A percentile compares a stretch with the other conserved stretches of the same genome.
Evolutionary conservation across 257 asterid species (phyloP).

Genomic region (Hygrophila difformis): DNA sequence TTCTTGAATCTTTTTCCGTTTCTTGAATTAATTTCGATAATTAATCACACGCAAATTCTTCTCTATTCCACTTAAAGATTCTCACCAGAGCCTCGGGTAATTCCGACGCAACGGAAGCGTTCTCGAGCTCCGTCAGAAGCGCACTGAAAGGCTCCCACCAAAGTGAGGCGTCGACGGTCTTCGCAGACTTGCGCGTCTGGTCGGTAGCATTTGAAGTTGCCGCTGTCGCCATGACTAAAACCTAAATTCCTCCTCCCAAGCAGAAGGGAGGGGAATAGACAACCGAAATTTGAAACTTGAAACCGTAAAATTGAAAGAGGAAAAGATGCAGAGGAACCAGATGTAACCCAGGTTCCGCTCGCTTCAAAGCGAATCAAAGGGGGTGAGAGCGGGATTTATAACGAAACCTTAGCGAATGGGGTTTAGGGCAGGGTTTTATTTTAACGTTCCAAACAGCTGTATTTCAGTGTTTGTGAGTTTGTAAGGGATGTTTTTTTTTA

Average conservation of each 20-base stretch:
- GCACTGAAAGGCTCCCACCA: slow-evolving; percentile 92
- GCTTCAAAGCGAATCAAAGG: no score
- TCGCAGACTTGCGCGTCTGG: slow-evolving; percentile 21
- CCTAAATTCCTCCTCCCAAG: slow-evolving; percentile 10
- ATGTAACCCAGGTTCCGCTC: no score
- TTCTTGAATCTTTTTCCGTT: background rate
- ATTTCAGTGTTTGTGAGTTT: no score
- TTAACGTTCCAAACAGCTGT: no score
- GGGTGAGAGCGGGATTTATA: no score
- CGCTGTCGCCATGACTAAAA: slow-evolving; percentile 33
- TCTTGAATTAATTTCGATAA: slow-evolving; percentile 3
- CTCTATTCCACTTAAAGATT: background rate
- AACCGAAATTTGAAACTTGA: slow-evolving; percentile 68
- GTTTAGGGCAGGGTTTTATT: no score
- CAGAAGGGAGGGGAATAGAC: slow-evolving; percentile 21
- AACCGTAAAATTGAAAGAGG: slow-evolving; percentile 49
- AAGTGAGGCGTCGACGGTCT: slow-evolving; percentile 55
- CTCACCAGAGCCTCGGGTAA: slow-evolving; percentile 54
- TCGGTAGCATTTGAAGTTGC: slow-evolving; percentile 24
- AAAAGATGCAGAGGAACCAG: no score
- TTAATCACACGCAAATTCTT: background rate
- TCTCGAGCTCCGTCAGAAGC: slow-evolving; percentile 65
- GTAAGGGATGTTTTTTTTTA: no score
- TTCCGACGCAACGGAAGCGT: slow-evolving; percentile 42
- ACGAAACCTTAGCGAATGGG: no score